phyloP scores from a whole-genome alignment of 306 rosid genomes.

The Dryas drummondii region DNA sequence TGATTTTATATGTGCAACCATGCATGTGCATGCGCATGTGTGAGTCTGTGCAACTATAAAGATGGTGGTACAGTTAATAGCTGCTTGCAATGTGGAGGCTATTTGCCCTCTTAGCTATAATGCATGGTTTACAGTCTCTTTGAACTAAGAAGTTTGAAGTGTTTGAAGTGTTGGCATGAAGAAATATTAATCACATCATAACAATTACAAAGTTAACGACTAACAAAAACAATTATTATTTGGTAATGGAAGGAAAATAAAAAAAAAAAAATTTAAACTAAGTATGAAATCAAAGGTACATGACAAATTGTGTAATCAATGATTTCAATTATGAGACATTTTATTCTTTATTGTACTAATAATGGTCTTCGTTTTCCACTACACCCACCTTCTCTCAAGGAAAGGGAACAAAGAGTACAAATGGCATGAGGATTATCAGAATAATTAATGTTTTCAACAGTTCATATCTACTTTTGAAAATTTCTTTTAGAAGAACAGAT shows the following conservation, averaged over 20 bases:
- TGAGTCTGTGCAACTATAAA: too few species aligned
- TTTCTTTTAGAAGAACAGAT: neutral
- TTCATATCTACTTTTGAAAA: neutral
- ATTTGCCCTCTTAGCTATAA: too few species aligned
- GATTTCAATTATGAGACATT: neutral
- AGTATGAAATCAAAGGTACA: too few species aligned
- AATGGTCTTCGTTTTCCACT: neutral
- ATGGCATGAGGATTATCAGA: neutral
- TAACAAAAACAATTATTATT: neutral
- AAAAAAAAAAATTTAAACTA: neutral
- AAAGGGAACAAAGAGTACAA: neutral
- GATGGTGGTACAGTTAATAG: too few species aligned
- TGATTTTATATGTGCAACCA: neutral
- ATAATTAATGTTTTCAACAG: neutral
- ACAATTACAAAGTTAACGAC: neutral
- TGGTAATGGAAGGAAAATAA: neutral
- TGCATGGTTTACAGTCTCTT: too few species aligned
- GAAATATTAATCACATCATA: neutral
- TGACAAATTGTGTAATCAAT: too few species aligned
- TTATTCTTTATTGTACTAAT: slow-evolving; percentile 1
- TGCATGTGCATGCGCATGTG: neutral
- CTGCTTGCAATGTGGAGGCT: too few species aligned
- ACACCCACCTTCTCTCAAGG: neutral
- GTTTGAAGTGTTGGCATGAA: neutral
- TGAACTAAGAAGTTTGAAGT: neutral